Percentiles rank a stretch among this genome's conserved stretches.
These are phyloP conservation scores for Penicillium ochrochloron DNA, from an alignment of 495 filamentous ascomycete species.

Conservation along the genomic window DNA sequence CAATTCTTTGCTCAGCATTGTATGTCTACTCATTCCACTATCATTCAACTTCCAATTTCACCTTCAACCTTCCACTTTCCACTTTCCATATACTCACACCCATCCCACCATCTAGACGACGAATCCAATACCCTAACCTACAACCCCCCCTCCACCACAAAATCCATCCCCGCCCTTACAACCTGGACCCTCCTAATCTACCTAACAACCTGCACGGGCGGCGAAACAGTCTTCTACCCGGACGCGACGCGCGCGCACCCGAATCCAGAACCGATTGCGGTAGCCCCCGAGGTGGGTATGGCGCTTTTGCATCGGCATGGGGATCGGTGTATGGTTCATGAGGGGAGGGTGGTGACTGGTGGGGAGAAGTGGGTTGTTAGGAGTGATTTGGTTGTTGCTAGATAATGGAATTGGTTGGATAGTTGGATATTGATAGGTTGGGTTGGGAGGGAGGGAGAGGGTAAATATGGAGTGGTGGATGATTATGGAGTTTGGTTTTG, in stretches of 20 bases:
- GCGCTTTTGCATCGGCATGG: constrained; percentile 88
- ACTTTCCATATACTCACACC: not conserved
- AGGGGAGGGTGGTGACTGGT: constrained; percentile 74
- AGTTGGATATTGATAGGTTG: not conserved
- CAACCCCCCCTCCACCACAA: constrained; percentile 42
- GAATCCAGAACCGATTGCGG: constrained; percentile 63
- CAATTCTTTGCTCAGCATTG: constrained; percentile 92
- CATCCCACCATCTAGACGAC: constrained; percentile 61
- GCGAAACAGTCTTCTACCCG: constrained; percentile 92
- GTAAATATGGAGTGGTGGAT: not conserved
- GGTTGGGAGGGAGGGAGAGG: not conserved
- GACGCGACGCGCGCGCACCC: constrained; percentile 58
- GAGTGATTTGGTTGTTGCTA: constrained; percentile 79
- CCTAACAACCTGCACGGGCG: constrained; percentile 77
- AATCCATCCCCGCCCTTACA: constrained; percentile 66
- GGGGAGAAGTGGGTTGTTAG: constrained; percentile 95
- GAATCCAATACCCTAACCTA: constrained; percentile 73
- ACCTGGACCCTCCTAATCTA: constrained; percentile 95
- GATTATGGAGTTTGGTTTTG: not conserved
- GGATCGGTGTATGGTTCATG: constrained; percentile 85
- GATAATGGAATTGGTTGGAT: constrained; percentile 34
- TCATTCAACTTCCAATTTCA: too few relatives aligned
- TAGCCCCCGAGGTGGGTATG: constrained; percentile 79
- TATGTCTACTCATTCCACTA: constrained; percentile 45
- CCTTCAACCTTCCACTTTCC: too few relatives aligned